phyloP scores from a whole-genome alignment of 176 grass and related monocot species.

The Hordeum marinum region DNA sequence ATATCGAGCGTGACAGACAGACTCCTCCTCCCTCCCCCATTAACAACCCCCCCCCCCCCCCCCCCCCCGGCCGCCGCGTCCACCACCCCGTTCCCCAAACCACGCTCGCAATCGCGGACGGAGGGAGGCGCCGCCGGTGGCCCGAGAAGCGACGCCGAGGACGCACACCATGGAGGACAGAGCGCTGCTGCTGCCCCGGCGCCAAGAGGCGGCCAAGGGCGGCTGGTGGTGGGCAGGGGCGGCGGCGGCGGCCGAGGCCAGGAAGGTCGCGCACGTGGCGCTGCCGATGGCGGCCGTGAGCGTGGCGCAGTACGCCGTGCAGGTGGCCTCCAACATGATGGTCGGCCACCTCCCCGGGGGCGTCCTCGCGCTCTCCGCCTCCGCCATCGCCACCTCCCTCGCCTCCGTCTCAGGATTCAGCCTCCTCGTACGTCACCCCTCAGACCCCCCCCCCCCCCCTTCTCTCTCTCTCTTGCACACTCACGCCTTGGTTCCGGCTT shows the following conservation, averaged over 20 bases:
- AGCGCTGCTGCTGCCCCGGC: constrained; percentile 7
- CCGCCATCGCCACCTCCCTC: constrained; percentile 84
- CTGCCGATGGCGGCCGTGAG: constrained; percentile 54
- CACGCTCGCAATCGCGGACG: not conserved
- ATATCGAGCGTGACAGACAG: not conserved
- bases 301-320: constrained; percentile 56
- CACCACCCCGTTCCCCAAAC: not conserved
- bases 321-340: constrained; percentile 93
- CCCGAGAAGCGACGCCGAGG: not conserved
- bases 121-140: not conserved
- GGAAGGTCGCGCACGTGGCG: constrained; percentile 42
- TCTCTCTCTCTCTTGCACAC: not conserved
- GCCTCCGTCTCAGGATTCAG: constrained; percentile 82
- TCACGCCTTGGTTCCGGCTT: not conserved
- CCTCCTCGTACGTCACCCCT: constrained; percentile 61
- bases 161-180: constrained; percentile 24
- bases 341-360: constrained; percentile 87
- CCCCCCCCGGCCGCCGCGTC: not conserved
- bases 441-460: too few relatives aligned
- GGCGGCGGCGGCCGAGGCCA: constrained; percentile 21
- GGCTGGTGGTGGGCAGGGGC: constrained; percentile 15
- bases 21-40: not conserved
- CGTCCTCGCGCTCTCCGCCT: constrained; percentile 61
- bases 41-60: too few relatives aligned
- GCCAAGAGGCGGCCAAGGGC: not conserved